Evolutionary conservation across 306 rosid species (phyloP).

Genomic region (Corylus americana): DNA sequence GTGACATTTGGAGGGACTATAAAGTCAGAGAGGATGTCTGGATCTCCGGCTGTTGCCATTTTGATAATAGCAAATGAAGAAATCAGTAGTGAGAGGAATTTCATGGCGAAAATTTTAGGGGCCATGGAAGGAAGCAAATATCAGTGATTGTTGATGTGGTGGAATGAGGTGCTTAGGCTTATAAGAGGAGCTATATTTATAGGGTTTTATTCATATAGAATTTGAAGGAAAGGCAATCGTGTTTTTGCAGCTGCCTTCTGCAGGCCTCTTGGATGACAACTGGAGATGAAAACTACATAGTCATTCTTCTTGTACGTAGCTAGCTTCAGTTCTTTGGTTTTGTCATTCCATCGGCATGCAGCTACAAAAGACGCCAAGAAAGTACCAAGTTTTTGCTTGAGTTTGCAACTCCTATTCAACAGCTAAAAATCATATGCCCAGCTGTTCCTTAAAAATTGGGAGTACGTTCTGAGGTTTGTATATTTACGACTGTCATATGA

Average conservation of each 20-base stretch:
- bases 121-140: background rate
- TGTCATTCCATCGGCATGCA: too few species aligned
- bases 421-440: too few species aligned
- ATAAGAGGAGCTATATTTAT: background rate
- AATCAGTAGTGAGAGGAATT: conserved; percentile 26
- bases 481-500: too few species aligned
- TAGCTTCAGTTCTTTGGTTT: background rate
- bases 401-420: too few species aligned
- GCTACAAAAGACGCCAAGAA: too few species aligned
- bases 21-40: conserved; percentile 47
- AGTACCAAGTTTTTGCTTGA: too few species aligned
- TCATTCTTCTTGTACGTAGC: conserved; percentile 1
- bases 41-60: conserved; percentile 42
- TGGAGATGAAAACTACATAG: background rate
- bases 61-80: conserved; percentile 21
- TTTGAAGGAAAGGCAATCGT: background rate
- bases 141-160: background rate
- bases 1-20: conserved; percentile 22
- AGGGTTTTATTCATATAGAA: background rate
- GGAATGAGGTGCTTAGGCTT: background rate
- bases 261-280: background rate
- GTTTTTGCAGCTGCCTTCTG: background rate
- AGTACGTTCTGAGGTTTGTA: too few species aligned
- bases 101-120: background rate
- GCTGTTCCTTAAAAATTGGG: too few species aligned